Percentiles rank a stretch among this genome's conserved stretches.
phyloP scores from a whole-genome alignment of 768 basidiomycete species.

The Leccinum incarnatum region DNA sequence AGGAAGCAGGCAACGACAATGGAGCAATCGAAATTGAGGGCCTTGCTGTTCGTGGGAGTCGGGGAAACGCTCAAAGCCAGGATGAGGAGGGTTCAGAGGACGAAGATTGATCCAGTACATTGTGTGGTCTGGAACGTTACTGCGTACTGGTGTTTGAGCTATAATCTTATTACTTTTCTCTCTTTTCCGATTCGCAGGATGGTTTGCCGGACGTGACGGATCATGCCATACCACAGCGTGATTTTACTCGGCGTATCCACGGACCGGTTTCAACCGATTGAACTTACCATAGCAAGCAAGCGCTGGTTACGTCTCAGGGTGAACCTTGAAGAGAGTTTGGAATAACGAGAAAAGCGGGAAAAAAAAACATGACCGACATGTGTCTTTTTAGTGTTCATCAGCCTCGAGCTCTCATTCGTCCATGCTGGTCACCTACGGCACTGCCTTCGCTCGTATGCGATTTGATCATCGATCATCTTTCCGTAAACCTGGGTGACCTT shows the following conservation, averaged over 20 bases:
- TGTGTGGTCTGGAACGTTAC: constrained; percentile 34
- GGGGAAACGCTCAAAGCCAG: constrained; percentile 26
- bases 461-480: constrained; percentile 12
- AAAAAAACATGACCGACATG: constrained; percentile 7
- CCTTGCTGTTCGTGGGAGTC: constrained; percentile 33
- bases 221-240: background rate
- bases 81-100: constrained; percentile 30
- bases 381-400: background rate
- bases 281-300: constrained; percentile 4
- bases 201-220: background rate
- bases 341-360: background rate
- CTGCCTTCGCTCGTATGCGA: constrained; percentile 18
- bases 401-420: background rate
- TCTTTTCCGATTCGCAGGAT: constrained; percentile 4
- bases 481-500: constrained; percentile 5
- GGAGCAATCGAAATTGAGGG: constrained; percentile 61
- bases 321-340: constrained; percentile 6
- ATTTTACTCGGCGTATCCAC: constrained; percentile 2
- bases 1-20: constrained; percentile 38
- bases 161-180: constrained; percentile 19
- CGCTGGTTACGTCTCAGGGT: constrained; percentile 4
- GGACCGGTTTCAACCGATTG: constrained; percentile 6
- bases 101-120: constrained; percentile 22
- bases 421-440: constrained; percentile 8
- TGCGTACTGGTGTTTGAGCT: constrained; percentile 28